These are phyloP conservation scores for Hymenochaete sp. DNA, from an alignment of 1,284 basidiomycete genomes.

Conservation along the genomic window DNA sequence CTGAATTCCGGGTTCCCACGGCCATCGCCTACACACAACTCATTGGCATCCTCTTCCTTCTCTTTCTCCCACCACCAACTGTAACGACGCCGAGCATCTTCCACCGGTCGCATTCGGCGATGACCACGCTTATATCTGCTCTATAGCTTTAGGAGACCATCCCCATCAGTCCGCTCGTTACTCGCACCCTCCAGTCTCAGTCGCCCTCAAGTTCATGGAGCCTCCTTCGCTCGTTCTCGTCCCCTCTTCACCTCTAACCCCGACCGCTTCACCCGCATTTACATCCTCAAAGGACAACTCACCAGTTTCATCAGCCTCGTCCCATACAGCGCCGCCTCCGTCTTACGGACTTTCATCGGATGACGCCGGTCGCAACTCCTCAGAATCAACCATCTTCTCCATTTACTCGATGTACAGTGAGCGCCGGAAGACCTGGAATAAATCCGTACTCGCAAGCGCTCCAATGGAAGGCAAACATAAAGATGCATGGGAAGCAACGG, in stretches of 20 bases:
- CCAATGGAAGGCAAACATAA: neutral
- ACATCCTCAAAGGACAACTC: conserved; percentile 22
- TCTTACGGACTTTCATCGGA: conserved; percentile 14
- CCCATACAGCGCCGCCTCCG: conserved; percentile 23
- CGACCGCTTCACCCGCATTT: conserved; percentile 21
- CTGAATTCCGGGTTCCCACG: too few relatives aligned
- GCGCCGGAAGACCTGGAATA: conserved; percentile 15
- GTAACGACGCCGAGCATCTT: too few relatives aligned
- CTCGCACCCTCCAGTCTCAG: neutral
- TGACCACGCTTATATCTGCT: too few relatives aligned
- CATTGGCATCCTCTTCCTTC: too few relatives aligned
- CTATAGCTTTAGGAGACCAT: too few relatives aligned
- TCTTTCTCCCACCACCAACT: too few relatives aligned
- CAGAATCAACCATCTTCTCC: conserved; percentile 62
- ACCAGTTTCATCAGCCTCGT: conserved; percentile 28
- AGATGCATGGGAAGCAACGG: neutral
- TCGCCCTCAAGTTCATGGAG: conserved; percentile 31
- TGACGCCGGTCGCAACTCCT: conserved; percentile 32
- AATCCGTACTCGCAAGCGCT: conserved; percentile 14
- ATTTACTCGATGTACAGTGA: conserved; percentile 76
- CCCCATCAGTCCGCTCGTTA: too few relatives aligned
- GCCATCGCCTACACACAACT: too few relatives aligned
- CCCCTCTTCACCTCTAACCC: conserved; percentile 31
- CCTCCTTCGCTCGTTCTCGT: conserved; percentile 36
- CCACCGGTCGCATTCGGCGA: too few relatives aligned